phyloP scores from a whole-genome alignment of 139 green algal genomes.

The Desmodesmus armatus region DNA sequence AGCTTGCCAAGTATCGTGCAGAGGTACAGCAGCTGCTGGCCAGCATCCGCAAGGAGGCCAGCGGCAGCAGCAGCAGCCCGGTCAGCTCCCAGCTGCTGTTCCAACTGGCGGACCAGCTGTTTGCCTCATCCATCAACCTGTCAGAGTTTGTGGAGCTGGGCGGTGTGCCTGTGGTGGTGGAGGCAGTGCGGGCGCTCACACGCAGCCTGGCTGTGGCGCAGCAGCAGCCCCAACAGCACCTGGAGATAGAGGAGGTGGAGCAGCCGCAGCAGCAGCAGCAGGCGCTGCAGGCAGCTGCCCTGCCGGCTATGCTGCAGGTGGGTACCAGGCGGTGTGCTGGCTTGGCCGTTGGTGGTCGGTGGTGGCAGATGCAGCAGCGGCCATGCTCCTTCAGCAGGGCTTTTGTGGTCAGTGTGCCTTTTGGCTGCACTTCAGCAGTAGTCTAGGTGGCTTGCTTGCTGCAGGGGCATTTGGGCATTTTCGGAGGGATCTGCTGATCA shows the following conservation, averaged over 20 bases:
- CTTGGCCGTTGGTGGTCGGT: too few relatives aligned
- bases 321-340: background rate
- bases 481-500: too few relatives aligned
- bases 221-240: background rate
- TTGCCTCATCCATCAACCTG: conserved; percentile 6
- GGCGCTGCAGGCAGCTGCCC: background rate
- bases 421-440: too few relatives aligned
- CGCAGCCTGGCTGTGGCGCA: too few relatives aligned
- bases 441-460: too few relatives aligned
- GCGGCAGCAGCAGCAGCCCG: background rate
- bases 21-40: background rate
- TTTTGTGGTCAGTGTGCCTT: too few relatives aligned
- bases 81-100: background rate
- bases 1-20: background rate
- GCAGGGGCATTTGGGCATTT: too few relatives aligned
- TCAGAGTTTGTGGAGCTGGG: background rate
- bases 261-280: too few relatives aligned
- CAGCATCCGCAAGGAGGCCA: background rate
- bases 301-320: conserved; percentile 29
- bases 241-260: too few relatives aligned
- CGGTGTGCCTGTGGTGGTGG: conserved; percentile 11
- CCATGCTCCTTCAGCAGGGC: too few relatives aligned
- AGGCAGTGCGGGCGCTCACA: background rate
- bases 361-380: too few relatives aligned
- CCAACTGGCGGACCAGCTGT: conserved; percentile 4